Evolutionary conservation across 208 protist genomes (phyloP), one percentile per base, ranked within the genome.

Genomic region (Endotrypanum monterogeii): DNA sequence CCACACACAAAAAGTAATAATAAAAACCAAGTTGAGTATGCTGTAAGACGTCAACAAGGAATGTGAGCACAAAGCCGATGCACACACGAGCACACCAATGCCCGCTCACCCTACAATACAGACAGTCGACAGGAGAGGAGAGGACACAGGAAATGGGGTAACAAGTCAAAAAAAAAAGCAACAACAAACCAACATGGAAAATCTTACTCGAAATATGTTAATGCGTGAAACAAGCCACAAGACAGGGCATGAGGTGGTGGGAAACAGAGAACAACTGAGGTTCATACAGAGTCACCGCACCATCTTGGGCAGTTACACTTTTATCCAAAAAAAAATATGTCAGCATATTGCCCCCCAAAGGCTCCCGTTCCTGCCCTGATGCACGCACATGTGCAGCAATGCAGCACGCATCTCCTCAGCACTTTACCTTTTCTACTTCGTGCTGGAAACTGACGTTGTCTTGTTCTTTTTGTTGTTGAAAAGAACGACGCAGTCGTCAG

Each of bases 201-300:
- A n/a, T 23, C 1, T 70, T 70, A 70, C 41, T 70, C 66, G 66
- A 70, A 56, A 46, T 6, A 52, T 44, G 32, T 70, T 70, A 56
- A 2, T 28, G 12, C 8, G 32, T 14, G 18, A 56, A 39, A 70
- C 20, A n/a, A n/a, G 41, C 20, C 44, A 41, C 5, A 56, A 5
- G 20, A 50, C 11, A 54, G 39, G 25, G 9, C 28, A 3, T 6
- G 30, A 54, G n/a, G n/a, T 14, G 20, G 12, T 35, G 25, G 25
- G 0, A 12, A 62, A n/a, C 52, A 56, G n/a, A 56, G 23, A 56
- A 20, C 16, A 56, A 25, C 60, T 5, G 60, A 44, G 37, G 60
- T 25, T 12, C 3, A 4, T 25, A 16, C 14, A 48, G 16, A 48
- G 20, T 3, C 37, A 46, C 25, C 61, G 16, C 23, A 54, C 11